Conservation (phyloP, 495 filamentous ascomycete genomes). For the Xylaria nigripes region DNA sequence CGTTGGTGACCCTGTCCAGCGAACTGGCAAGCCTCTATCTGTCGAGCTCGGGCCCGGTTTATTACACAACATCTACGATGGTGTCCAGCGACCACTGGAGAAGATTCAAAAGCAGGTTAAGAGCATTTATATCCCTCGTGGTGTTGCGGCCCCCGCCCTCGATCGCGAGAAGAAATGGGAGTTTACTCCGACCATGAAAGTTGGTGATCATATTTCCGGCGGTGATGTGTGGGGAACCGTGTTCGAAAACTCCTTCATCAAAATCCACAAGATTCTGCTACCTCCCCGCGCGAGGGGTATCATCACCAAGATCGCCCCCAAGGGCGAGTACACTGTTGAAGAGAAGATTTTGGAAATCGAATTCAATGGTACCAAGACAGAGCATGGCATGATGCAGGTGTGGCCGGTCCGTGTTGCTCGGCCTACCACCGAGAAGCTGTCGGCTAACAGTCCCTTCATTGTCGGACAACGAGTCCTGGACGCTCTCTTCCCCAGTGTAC, state of each 20-base stretch:
- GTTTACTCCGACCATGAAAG: constrained; percentile 82
- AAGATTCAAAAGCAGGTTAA: constrained; percentile 67
- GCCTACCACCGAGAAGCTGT: constrained; percentile 80
- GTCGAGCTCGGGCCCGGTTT: constrained; percentile 95
- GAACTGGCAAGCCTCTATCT: constrained; percentile 90
- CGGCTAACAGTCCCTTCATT: constrained; percentile 80
- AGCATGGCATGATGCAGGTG: constrained; percentile 94
- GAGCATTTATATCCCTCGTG: constrained; percentile 95
- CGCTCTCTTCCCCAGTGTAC: constrained; percentile 94
- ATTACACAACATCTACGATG: constrained; percentile 99
- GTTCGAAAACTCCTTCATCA: constrained; percentile 90
- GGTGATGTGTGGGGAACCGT: constrained; percentile 92
- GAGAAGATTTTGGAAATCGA: constrained; percentile 94
- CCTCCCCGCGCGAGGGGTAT: constrained; percentile 84
- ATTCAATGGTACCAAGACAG: constrained; percentile 90
- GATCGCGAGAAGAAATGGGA: constrained; percentile 90
- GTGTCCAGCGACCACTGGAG: constrained; percentile 90
- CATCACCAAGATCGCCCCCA: constrained; percentile 80
- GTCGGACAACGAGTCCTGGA: constrained; percentile 96
- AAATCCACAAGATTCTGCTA: constrained; percentile 91
- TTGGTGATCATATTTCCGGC: constrained; percentile 92
- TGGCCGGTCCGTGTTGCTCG: constrained; percentile 98
- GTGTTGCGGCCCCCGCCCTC: constrained; percentile 80
- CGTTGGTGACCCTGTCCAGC: constrained; percentile 84
- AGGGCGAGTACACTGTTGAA: constrained; percentile 88